These are phyloP conservation scores for Strobilomyces confusus DNA, from an alignment of 768 basidiomycete genomes.

Conservation along the genomic window DNA sequence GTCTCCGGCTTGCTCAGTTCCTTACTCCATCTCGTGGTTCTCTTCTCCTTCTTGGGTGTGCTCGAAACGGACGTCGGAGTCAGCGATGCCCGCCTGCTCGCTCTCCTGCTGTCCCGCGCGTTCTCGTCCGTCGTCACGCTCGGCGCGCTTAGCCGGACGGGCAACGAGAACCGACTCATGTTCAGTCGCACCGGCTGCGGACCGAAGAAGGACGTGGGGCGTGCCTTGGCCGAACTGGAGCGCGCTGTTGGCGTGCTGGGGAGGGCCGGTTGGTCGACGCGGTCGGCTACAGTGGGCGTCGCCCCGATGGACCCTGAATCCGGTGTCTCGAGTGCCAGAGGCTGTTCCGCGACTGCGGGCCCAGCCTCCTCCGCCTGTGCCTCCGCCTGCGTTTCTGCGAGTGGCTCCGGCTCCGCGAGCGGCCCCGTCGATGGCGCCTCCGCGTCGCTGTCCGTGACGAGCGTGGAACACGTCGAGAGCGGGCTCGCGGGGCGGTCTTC, in stretches of 20 bases:
- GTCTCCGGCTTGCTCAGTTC: conserved; percentile 21
- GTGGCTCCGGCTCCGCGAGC: too few species aligned
- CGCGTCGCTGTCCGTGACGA: neutral
- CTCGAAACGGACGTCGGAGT: neutral
- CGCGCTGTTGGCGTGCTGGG: neutral
- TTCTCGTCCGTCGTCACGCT: neutral
- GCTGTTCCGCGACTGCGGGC: neutral
- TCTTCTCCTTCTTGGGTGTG: conserved; percentile 12
- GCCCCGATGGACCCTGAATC: neutral
- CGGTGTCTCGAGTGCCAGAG: neutral
- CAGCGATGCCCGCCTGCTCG: conserved; percentile 3
- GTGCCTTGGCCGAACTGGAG: neutral
- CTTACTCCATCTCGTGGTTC: conserved; percentile 13
- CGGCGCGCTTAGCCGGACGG: neutral
- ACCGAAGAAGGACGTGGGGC: conserved; percentile 11
- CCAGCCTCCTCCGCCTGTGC: too few species aligned
- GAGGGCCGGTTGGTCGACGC: neutral
- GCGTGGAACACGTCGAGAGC: conserved; percentile 14
- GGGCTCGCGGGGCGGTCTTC: neutral
- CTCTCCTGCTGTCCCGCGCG: neutral
- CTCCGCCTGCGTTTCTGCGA: too few species aligned
- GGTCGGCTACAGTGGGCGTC: neutral
- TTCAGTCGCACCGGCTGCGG: conserved; percentile 9
- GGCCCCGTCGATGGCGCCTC: neutral
- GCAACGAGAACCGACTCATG: conserved; percentile 18